phyloP scores from a whole-genome alignment of 2,329 filamentous ascomycete genomes.

The Cercospora zeina region DNA sequence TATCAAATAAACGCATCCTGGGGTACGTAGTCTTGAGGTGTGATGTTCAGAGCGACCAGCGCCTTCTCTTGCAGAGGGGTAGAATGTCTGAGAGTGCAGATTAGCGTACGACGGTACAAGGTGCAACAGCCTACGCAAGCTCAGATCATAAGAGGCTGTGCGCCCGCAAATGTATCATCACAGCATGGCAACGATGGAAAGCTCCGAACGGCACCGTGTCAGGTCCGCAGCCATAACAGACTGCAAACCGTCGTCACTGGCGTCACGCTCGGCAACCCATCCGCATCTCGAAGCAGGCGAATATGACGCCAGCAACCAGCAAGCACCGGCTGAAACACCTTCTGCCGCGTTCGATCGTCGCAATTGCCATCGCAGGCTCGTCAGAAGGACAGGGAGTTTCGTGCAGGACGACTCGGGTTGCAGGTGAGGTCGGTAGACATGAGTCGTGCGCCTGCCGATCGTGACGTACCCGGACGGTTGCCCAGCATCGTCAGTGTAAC shows the following conservation, averaged over 20 bases:
- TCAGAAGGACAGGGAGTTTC: not conserved
- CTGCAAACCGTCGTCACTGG: constrained; percentile 11
- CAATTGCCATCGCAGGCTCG: constrained; percentile 1
- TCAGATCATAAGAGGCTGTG: not conserved
- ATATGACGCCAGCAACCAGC: not conserved
- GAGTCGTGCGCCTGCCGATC: constrained; percentile 18
- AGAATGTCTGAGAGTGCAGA: not conserved
- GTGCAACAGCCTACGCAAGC: not conserved
- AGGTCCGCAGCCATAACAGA: not conserved
- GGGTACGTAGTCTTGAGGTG: not conserved
- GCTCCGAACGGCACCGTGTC: constrained; percentile 6
- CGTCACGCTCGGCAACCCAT: constrained; percentile 10
- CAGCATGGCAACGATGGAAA: not conserved
- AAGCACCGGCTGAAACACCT: constrained; percentile 5
- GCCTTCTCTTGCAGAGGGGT: not conserved
- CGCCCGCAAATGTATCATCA: constrained; percentile 10
- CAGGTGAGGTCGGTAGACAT: constrained; percentile 11
- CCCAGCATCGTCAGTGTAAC: not conserved
- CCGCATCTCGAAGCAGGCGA: not conserved
- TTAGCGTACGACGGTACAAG: not conserved
- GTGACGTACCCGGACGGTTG: constrained; percentile 10
- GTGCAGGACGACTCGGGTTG: constrained; percentile 4
- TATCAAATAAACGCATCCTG: constrained; percentile 22
- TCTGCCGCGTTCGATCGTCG: constrained; percentile 8
- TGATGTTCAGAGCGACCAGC: constrained; percentile 6